These are phyloP conservation scores for Medicago lupulina DNA, from an alignment of 306 rosid genomes.

Conservation along the genomic window DNA sequence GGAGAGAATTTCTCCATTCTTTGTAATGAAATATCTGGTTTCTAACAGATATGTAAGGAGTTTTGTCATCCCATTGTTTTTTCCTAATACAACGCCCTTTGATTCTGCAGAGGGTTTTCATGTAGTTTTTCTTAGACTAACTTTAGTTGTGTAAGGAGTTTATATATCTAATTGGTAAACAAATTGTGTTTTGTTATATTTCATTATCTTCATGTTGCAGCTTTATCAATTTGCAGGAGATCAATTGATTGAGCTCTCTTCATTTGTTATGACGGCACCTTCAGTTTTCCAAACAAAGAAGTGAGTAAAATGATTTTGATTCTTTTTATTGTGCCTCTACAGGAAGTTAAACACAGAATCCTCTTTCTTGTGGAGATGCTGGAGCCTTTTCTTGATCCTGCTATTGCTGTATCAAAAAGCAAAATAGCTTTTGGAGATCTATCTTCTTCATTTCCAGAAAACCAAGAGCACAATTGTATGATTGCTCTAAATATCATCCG, in stretches of 20 bases:
- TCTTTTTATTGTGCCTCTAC: constrained; percentile 37
- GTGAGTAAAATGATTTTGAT: constrained; percentile 15
- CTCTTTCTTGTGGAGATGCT: constrained; percentile 96
- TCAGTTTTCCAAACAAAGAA: constrained; percentile 3
- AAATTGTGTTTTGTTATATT: not conserved
- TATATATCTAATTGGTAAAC: not conserved
- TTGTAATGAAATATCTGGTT: constrained; percentile 2
- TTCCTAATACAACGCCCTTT: not conserved
- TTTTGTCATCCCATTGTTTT: not conserved
- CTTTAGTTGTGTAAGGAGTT: constrained; percentile 9
- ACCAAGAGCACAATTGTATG: constrained; percentile 68
- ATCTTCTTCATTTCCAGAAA: constrained; percentile 71
- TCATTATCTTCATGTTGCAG: not conserved
- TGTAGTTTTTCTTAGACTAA: constrained; percentile 17
- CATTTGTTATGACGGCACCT: constrained; percentile 25
- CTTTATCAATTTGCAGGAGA: constrained; percentile 13
- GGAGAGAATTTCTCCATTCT: not conserved
- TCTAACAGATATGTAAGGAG: constrained; percentile 4
- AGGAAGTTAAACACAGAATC: constrained; percentile 88
- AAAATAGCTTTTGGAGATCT: constrained; percentile 81
- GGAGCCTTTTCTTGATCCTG: constrained; percentile 94
- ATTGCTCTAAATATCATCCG: constrained; percentile 80
- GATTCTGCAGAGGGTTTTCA: not conserved
- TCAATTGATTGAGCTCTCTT: constrained; percentile 28
- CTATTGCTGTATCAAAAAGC: constrained; percentile 70